Conservation (phyloP, 768 basidiomycete species). For the Albatrellus ellisii region DNA sequence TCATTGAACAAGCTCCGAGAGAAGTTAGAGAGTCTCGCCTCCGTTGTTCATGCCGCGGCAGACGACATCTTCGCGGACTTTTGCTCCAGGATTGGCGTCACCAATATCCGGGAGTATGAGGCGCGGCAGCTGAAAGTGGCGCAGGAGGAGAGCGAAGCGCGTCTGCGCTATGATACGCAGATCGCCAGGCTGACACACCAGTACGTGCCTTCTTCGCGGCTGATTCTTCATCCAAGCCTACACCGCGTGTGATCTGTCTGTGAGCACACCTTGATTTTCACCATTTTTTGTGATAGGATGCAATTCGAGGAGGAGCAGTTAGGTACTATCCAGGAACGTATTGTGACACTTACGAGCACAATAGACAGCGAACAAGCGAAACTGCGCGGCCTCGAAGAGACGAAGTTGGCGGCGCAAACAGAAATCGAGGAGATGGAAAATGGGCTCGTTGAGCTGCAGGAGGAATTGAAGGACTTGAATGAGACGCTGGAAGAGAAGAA, state of each 20-base stretch:
- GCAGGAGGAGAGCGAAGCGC: slow-evolving; percentile 76
- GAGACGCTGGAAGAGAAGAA: slow-evolving; percentile 61
- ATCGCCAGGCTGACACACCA: slow-evolving; percentile 78
- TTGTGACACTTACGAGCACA: slow-evolving; percentile 38
- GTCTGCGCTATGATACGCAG: slow-evolving; percentile 74
- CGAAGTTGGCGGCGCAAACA: slow-evolving; percentile 37
- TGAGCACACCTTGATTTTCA: not conserved
- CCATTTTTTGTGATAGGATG: slow-evolving; percentile 32
- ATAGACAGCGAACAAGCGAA: slow-evolving; percentile 39
- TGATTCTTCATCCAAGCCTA: not conserved
- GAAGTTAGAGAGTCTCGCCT: slow-evolving; percentile 40
- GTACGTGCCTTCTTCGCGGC: slow-evolving; percentile 30
- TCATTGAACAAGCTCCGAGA: slow-evolving; percentile 38
- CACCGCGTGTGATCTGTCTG: not conserved
- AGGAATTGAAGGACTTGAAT: slow-evolving; percentile 47
- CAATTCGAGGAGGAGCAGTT: slow-evolving; percentile 78
- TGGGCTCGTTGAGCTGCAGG: slow-evolving; percentile 40
- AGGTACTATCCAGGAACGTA: slow-evolving; percentile 46
- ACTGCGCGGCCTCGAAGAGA: slow-evolving; percentile 37
- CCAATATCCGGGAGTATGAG: slow-evolving; percentile 86
- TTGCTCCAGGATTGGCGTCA: slow-evolving; percentile 66
- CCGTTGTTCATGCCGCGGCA: slow-evolving; percentile 63
- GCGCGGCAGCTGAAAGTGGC: slow-evolving; percentile 81
- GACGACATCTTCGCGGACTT: slow-evolving; percentile 67
- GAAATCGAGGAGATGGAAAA: slow-evolving; percentile 50